Percentiles rank a stretch among this genome's conserved stretches.
These are phyloP conservation scores for Macrocybe gigantea DNA, from an alignment of 768 basidiomycete species.

Conservation along the genomic window DNA sequence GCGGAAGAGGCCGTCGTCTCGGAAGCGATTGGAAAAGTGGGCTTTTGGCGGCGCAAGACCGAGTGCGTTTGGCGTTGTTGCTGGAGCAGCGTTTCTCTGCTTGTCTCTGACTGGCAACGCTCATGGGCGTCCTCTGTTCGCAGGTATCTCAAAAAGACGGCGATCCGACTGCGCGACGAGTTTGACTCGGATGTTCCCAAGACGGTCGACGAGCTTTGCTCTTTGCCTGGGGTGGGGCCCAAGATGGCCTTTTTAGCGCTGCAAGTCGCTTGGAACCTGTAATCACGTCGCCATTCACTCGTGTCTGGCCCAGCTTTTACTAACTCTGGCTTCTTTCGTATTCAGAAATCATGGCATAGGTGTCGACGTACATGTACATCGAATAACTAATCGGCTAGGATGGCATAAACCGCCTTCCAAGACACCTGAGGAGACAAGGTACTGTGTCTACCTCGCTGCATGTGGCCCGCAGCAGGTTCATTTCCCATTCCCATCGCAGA, in stretches of 20 bases:
- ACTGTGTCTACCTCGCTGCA: slow-evolving; percentile 1
- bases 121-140: not conserved
- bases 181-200: slow-evolving; percentile 84
- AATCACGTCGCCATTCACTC: slow-evolving; percentile 15
- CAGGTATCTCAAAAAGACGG: slow-evolving; percentile 74
- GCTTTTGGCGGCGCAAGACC: slow-evolving; percentile 89
- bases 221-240: slow-evolving; percentile 87
- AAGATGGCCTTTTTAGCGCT: slow-evolving; percentile 92
- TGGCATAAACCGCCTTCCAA: slow-evolving; percentile 89
- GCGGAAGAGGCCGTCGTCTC: slow-evolving; percentile 62
- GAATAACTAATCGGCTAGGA: slow-evolving; percentile 88
- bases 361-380: slow-evolving; percentile 93
- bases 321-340: not conserved
- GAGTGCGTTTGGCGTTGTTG: slow-evolving; percentile 35
- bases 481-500: slow-evolving; percentile 24
- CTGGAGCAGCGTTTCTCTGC: not conserved
- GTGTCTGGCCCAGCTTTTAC: not conserved
- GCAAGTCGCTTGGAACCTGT: slow-evolving; percentile 84
- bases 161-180: slow-evolving; percentile 59
- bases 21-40: slow-evolving; percentile 81
- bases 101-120: not conserved
- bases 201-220: slow-evolving; percentile 83
- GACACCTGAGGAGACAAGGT: slow-evolving; percentile 87
- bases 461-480: not conserved
- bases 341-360: slow-evolving; percentile 83